phyloP scores from a whole-genome alignment of 768 basidiomycete species.

The Tylopilus sp. region DNA sequence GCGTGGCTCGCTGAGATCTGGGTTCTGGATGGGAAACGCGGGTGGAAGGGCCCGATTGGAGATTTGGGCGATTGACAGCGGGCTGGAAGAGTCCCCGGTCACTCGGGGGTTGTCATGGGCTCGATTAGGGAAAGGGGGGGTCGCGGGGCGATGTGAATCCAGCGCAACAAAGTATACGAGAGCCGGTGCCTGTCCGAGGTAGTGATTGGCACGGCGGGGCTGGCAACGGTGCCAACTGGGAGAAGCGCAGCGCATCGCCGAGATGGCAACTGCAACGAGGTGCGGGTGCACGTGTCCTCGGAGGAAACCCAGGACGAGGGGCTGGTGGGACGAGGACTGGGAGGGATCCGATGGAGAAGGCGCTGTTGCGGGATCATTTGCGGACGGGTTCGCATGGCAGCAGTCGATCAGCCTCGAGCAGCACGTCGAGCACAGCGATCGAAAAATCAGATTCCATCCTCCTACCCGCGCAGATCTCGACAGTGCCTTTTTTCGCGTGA shows the following conservation, averaged over 20 bases:
- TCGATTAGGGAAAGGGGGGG: neutral
- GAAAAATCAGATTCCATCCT: neutral
- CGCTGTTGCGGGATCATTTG: neutral
- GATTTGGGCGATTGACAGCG: too few species aligned
- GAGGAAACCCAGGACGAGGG: neutral
- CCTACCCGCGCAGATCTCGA: neutral
- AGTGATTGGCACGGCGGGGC: neutral
- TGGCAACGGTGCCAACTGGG: too few species aligned
- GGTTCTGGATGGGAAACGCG: neutral
- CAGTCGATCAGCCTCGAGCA: slow-evolving; percentile 8
- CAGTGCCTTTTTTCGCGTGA: slow-evolving; percentile 7
- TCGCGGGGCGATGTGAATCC: neutral
- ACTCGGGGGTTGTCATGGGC: too few species aligned
- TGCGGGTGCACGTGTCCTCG: neutral
- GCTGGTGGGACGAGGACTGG: too few species aligned
- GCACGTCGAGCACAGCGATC: too few species aligned
- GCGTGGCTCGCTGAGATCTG: neutral
- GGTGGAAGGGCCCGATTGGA: too few species aligned
- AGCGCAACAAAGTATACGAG: too few species aligned
- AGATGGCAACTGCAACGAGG: too few species aligned
- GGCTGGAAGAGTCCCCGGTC: too few species aligned
- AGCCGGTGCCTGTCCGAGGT: too few species aligned
- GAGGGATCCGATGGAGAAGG: neutral
- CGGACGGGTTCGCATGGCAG: neutral
- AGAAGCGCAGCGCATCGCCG: too few species aligned